Evolutionary conservation across 306 rosid species (phyloP).

Genomic region (Dalbergia cultrata): DNA sequence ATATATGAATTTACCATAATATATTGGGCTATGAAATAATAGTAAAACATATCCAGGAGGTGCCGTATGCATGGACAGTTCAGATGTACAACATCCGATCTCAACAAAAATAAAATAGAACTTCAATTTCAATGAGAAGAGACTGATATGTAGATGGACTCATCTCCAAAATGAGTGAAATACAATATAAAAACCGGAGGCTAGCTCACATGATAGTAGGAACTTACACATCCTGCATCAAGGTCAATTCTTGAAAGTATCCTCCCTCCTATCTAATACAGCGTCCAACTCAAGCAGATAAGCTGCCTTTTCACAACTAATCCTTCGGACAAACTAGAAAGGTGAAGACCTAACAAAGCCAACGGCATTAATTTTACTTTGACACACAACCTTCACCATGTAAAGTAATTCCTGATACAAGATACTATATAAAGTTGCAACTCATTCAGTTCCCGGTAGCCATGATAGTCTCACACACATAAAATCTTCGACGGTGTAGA

Average conservation of each 20-base stretch:
- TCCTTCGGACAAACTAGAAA: slow-evolving; percentile 48
- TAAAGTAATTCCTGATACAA: slow-evolving; percentile 36
- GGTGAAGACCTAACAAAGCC: slow-evolving; percentile 35
- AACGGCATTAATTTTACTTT: slow-evolving; percentile 34
- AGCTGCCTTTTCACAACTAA: slow-evolving; percentile 41
- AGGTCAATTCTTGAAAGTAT: slow-evolving; percentile 32
- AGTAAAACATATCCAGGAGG: slow-evolving; percentile 4
- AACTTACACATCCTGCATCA: slow-evolving; percentile 26
- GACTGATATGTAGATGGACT: slow-evolving; percentile 26
- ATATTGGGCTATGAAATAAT: background rate
- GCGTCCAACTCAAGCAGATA: slow-evolving; percentile 42
- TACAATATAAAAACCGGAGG: slow-evolving; percentile 39
- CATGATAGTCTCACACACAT: slow-evolving; percentile 37
- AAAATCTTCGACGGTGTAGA: slow-evolving; percentile 33
- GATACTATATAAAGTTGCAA: slow-evolving; percentile 40
- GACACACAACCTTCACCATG: slow-evolving; percentile 32
- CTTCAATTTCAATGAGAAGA: slow-evolving; percentile 39
- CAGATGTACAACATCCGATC: background rate
- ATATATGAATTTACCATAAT: background rate
- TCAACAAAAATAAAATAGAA: slow-evolving; percentile 31
- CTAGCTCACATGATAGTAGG: slow-evolving; percentile 22
- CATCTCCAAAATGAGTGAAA: slow-evolving; percentile 43
- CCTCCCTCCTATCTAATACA: slow-evolving; percentile 24
- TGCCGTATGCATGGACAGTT: slow-evolving; percentile 11
- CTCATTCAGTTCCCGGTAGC: slow-evolving; percentile 35